A percentile compares a stretch with the other conserved stretches of the same genome.
phyloP scores from a whole-genome alignment of 805 yeast genomes.

The Saccharomyces kudriavzevii region DNA sequence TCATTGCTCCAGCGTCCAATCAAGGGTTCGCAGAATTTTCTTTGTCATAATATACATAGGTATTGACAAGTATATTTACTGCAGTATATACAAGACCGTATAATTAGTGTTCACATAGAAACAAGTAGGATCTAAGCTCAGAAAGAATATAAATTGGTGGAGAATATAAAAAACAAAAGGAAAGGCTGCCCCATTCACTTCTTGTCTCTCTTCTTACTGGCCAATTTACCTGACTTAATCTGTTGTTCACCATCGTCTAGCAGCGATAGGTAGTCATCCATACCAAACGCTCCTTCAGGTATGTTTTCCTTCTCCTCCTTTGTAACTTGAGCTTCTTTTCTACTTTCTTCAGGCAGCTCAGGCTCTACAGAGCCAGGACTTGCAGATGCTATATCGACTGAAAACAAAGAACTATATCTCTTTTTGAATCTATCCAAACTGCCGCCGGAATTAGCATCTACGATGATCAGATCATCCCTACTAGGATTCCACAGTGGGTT shows the following conservation, averaged over 20 bases:
- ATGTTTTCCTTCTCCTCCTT: not conserved
- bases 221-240: conserved; percentile 28
- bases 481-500: conserved; percentile 84
- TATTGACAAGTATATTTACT: not conserved
- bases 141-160: not conserved
- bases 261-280: conserved; percentile 29
- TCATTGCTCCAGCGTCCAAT: not conserved
- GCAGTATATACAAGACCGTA: not conserved
- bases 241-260: conserved; percentile 25
- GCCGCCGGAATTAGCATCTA: conserved; percentile 80
- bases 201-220: conserved; percentile 23
- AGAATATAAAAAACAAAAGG: conserved; percentile 1
- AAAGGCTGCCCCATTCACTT: conserved; percentile 9
- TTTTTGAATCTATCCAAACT: conserved; percentile 66
- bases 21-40: not conserved
- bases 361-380: conserved; percentile 3
- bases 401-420: conserved; percentile 46
- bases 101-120: not conserved
- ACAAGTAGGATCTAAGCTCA: not conserved
- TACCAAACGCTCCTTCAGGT: conserved; percentile 15
- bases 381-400: conserved; percentile 27
- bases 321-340: conserved; percentile 4
- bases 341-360: not conserved
- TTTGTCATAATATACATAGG: not conserved
- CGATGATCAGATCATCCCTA: conserved; percentile 63